Evolutionary conservation across 129 eudicot genomes (phyloP).

Genomic region (Tanacetum coccineum): DNA sequence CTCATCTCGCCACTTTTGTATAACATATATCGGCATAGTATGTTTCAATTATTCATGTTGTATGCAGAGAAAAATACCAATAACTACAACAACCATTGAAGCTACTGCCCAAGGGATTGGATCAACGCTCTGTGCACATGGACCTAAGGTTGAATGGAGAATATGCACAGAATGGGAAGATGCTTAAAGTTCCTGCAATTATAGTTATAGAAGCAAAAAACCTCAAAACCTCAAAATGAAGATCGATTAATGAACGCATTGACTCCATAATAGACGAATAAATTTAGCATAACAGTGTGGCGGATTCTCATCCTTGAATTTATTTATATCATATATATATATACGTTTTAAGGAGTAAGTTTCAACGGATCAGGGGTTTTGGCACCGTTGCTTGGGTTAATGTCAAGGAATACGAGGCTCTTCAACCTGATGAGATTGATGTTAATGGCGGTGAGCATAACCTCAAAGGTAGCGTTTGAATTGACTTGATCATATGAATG

Average conservation of each 20-base stretch:
- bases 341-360: too few species aligned
- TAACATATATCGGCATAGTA: neutral
- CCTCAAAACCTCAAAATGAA: too few species aligned
- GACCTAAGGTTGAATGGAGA: slow-evolving; percentile 98
- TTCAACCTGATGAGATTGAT: slow-evolving; percentile 86
- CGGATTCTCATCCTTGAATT: too few species aligned
- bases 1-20: neutral
- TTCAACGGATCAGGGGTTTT: too few species aligned
- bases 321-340: too few species aligned
- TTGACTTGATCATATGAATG: too few species aligned
- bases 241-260: too few species aligned
- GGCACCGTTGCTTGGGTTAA: slow-evolving; percentile 99
- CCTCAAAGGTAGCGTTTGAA: slow-evolving; percentile 53
- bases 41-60: neutral
- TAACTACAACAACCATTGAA: slow-evolving; percentile 80
- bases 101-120: slow-evolving; percentile 99
- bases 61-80: slow-evolving; percentile 64
- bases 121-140: slow-evolving; percentile 94
- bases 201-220: too few species aligned
- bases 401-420: slow-evolving; percentile 83
- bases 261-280: too few species aligned
- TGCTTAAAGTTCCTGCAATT: slow-evolving; percentile 96
- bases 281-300: too few species aligned
- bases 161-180: slow-evolving; percentile 99
- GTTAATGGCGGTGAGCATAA: slow-evolving; percentile 93